Percentiles rank a stretch among this genome's conserved stretches.
Conservation (phyloP, 2,329 filamentous ascomycete genomes). For the Penicillium paneum region DNA sequence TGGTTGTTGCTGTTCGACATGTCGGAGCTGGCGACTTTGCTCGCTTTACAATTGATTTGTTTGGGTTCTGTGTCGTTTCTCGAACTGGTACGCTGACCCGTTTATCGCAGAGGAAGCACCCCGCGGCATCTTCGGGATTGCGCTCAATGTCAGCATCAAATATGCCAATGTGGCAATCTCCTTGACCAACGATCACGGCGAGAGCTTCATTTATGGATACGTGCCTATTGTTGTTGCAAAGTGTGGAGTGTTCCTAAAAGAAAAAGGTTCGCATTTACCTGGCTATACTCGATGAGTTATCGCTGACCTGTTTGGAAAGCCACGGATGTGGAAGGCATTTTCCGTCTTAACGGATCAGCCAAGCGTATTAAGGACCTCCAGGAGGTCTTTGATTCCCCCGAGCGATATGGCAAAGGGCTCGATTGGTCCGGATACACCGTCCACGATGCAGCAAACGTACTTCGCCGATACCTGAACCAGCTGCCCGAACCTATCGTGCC, state of each 20-base stretch:
- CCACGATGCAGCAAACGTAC: conserved; percentile 94
- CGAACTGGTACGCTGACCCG: conserved; percentile 9
- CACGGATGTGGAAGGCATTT: conserved; percentile 92
- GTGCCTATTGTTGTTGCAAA: conserved; percentile 98
- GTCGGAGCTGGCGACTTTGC: background rate
- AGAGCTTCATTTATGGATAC: conserved; percentile 97
- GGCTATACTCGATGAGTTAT: conserved; percentile 1
- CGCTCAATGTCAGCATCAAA: conserved; percentile 87
- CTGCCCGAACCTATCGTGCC: conserved; percentile 96
- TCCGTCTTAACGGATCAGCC: conserved; percentile 90
- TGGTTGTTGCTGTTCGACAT: background rate
- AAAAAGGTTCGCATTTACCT: conserved; percentile 71
- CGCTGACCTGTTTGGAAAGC: conserved; percentile 54
- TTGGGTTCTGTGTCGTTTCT: background rate
- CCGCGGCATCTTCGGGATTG: conserved; percentile 89
- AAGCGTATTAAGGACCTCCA: conserved; percentile 98
- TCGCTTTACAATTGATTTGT: background rate
- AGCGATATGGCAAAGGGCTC: conserved; percentile 91
- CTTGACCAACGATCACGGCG: conserved; percentile 82
- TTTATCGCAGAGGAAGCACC: conserved; percentile 33
- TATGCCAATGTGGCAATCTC: conserved; percentile 99
- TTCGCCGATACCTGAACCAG: conserved; percentile 92
- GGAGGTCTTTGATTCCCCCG: conserved; percentile 85
- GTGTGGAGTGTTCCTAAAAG: conserved; percentile 94
- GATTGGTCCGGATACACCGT: conserved; percentile 98